A percentile compares a stretch with the other conserved stretches of the same genome.
These are phyloP conservation scores for Diddensiella caesifluorescens DNA, from an alignment of 805 yeast genomes.

Conservation along the genomic window DNA sequence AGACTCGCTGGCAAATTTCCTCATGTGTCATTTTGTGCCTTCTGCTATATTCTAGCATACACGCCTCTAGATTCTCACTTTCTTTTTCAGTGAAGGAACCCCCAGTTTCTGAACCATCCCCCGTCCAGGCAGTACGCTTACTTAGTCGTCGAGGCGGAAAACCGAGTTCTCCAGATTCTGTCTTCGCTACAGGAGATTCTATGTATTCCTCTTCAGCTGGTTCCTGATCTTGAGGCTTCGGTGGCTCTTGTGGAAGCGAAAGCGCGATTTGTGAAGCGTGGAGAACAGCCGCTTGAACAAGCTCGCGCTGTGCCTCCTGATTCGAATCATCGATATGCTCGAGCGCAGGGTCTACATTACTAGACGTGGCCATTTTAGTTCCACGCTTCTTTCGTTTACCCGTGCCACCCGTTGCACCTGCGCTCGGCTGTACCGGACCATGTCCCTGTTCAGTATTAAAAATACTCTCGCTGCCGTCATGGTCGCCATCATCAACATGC, in stretches of 20 bases:
- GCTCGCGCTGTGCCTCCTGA: conserved; percentile 15
- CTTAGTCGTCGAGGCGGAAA: conserved; percentile 3
- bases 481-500: conserved; percentile 4
- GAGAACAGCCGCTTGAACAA: conserved; percentile 19
- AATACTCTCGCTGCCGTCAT: conserved; percentile 10
- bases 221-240: conserved; percentile 34
- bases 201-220: conserved; percentile 7
- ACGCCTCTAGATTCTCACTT: conserved; percentile 62
- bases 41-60: conserved; percentile 62
- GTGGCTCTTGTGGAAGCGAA: conserved; percentile 6
- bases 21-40: conserved; percentile 57
- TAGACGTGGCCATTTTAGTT: conserved; percentile 19
- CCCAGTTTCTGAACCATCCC: conserved; percentile 28
- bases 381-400: conserved; percentile 38
- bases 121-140: conserved; percentile 20
- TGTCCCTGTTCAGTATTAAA: conserved; percentile 6
- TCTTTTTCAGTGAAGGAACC: conserved; percentile 60
- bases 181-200: not conserved
- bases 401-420: conserved; percentile 6
- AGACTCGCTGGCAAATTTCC: conserved; percentile 75
- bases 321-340: conserved; percentile 41
- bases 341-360: conserved; percentile 54
- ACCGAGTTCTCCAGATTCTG: not conserved
- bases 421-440: conserved; percentile 6
- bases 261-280: conserved; percentile 20